Evolutionary conservation across 305 asterid genomes (phyloP), one percentile per base, ranked within the genome.

Genomic region (Fraxinus xanthoxyloides): DNA sequence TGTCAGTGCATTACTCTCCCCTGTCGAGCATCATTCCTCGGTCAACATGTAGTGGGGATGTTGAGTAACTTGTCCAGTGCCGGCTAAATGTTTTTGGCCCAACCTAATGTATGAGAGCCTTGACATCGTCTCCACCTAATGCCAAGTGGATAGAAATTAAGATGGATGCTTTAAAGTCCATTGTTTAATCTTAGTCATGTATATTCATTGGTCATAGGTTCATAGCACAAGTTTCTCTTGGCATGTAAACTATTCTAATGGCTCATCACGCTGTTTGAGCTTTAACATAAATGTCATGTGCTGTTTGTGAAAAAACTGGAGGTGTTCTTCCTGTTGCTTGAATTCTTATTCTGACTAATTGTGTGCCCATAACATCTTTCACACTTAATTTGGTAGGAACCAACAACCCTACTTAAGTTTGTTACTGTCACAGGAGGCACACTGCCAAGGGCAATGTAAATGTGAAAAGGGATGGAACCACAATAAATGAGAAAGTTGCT

Each of bases 401-500:
- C 82, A 51, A 70, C 35, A 40, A 78, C 70, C 70, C 48, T 78
- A 35, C 56, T 72, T 81, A 48, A 36, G 75, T 77, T 31, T 85
- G 67, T 73, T 81, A 61, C 77, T 87, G 82, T 83, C 56, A 81
- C 88, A 92, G 97, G 89, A 91, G 87, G 85, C 89, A 88, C 79
- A 75, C 89, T 67, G 82, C 88, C 84, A 88, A 90, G 84, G 87
- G 84, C 78, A 63, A 59, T 80, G 43, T 69, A 74, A 88, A 70
- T 82, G 87, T 80, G 77, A 89, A 82, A 82, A 89, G 84, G 82
- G 92, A 87, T 84, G 82, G 82, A 80, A 40, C 80, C 76, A 77
- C 84, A 81, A 80, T 82, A 75, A 89, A 82, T 24, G 93, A 90
- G 79, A 89, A 91, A 87, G 93, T 91, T 79, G 88, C 89, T 77